phyloP scores from a whole-genome alignment of 805 yeast genomes.

The Ogataea naganishii region DNA sequence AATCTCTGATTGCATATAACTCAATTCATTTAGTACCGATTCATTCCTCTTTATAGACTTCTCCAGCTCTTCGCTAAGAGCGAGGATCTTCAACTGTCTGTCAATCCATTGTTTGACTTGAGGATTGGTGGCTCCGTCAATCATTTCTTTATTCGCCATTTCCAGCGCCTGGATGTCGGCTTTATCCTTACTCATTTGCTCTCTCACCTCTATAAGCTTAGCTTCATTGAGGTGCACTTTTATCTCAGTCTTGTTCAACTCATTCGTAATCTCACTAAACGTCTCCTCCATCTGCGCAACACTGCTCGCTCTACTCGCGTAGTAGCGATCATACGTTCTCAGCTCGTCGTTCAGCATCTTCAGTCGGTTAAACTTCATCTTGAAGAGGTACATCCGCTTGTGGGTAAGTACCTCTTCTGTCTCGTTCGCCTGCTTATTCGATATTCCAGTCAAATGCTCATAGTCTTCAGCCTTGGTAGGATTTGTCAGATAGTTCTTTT shows the following conservation, averaged over 20 bases:
- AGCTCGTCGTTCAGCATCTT: slow-evolving; percentile 38
- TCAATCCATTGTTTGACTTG: slow-evolving; percentile 17
- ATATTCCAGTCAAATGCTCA: slow-evolving; percentile 26
- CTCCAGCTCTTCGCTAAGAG: slow-evolving; percentile 36
- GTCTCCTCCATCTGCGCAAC: slow-evolving; percentile 34
- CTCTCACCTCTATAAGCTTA: slow-evolving; percentile 9
- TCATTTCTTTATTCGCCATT: slow-evolving; percentile 10
- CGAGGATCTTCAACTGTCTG: slow-evolving; percentile 34
- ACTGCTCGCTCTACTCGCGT: slow-evolving; percentile 32
- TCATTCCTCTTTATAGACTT: slow-evolving; percentile 34
- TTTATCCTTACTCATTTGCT: slow-evolving; percentile 19
- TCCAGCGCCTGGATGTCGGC: slow-evolving; percentile 19
- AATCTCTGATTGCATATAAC: slow-evolving; percentile 55
- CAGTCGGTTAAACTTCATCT: slow-evolving; percentile 34
- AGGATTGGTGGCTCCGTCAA: slow-evolving; percentile 10
- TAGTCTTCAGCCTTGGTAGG: slow-evolving; percentile 37
- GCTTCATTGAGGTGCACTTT: slow-evolving; percentile 22
- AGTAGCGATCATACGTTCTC: slow-evolving; percentile 32
- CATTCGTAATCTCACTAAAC: slow-evolving; percentile 34
- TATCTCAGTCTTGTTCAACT: slow-evolving; percentile 31
- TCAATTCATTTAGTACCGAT: slow-evolving; percentile 47
- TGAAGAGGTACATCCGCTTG: slow-evolving; percentile 48
- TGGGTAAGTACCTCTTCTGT: slow-evolving; percentile 48
- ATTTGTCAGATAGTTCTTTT: slow-evolving; percentile 60
- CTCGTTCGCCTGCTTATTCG: slow-evolving; percentile 17